Evolutionary conservation across 1,284 basidiomycete genomes (phyloP).

Genomic region (Sanghuangporus weigelae): DNA sequence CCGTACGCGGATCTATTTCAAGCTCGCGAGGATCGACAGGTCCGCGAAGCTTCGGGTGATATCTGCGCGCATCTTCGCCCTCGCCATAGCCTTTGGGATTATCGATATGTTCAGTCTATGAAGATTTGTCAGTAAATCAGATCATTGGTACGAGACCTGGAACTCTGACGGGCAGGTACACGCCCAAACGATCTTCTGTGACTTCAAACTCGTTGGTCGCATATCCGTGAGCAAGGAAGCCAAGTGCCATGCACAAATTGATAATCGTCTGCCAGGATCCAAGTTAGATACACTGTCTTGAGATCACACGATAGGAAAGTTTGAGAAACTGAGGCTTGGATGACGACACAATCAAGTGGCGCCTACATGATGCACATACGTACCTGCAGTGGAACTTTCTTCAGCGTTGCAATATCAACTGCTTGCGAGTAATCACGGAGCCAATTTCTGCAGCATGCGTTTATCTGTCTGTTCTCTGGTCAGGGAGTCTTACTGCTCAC

Average conservation of each 20-base stretch:
- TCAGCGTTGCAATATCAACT: constrained; percentile 77
- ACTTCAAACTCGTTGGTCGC: constrained; percentile 88
- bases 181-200: constrained; percentile 80
- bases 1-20: constrained; percentile 80
- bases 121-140: neutral
- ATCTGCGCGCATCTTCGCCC: constrained; percentile 79
- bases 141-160: neutral
- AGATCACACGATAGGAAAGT: neutral
- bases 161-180: constrained; percentile 70
- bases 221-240: constrained; percentile 85
- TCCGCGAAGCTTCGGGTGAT: constrained; percentile 66
- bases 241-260: constrained; percentile 85
- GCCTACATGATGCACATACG: constrained; percentile 11
- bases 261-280: constrained; percentile 62
- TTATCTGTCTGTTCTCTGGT: neutral
- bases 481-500: constrained; percentile 30
- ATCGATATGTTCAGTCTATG: constrained; percentile 81
- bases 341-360: neutral
- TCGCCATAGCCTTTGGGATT: constrained; percentile 83
- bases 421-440: constrained; percentile 78
- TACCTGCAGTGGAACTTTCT: constrained; percentile 68
- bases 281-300: neutral
- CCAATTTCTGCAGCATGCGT: constrained; percentile 53
- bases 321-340: neutral
- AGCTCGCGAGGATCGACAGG: constrained; percentile 78